phyloP scores from a whole-genome alignment of 768 basidiomycete species.

The Trametes meyenii region DNA sequence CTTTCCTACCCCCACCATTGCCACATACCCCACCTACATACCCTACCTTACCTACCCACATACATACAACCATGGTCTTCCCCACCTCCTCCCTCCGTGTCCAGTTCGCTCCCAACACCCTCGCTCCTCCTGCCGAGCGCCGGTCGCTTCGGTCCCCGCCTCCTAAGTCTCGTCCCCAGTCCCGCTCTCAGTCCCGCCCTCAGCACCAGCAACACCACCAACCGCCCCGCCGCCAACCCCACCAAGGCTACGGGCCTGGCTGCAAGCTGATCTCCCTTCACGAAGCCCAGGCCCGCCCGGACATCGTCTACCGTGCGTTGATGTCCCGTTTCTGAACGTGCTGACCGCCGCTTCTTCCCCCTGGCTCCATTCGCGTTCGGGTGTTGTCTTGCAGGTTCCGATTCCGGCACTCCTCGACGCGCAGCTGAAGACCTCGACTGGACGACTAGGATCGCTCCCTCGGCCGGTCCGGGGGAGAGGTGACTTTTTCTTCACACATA shows the following conservation, averaged over 20 bases:
- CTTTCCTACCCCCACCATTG: no score
- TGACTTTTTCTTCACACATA: constrained; percentile 4
- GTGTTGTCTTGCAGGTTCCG: background rate
- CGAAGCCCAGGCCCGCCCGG: constrained; percentile 7
- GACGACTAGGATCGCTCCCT: background rate
- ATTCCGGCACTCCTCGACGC: background rate
- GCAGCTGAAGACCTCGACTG: constrained; percentile 14
- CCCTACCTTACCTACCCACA: no score
- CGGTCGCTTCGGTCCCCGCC: constrained; percentile 9
- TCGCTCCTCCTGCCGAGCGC: background rate
- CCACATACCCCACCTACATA: no score
- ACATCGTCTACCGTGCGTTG: constrained; percentile 15
- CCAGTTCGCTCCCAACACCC: background rate
- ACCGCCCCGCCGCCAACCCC: background rate
- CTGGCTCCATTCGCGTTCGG: background rate
- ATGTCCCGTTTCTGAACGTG: background rate
- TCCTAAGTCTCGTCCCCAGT: background rate
- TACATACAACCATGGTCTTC: no score
- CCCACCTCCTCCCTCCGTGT: no score
- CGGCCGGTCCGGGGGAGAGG: constrained; percentile 11
- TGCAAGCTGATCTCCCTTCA: constrained; percentile 13
- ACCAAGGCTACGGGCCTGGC: background rate
- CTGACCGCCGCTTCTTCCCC: background rate
- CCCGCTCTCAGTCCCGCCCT: background rate
- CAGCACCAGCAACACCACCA: background rate